Evolutionary conservation across 2,329 filamentous ascomycete species (phyloP).

Genomic region (Chaetomium sp.): DNA sequence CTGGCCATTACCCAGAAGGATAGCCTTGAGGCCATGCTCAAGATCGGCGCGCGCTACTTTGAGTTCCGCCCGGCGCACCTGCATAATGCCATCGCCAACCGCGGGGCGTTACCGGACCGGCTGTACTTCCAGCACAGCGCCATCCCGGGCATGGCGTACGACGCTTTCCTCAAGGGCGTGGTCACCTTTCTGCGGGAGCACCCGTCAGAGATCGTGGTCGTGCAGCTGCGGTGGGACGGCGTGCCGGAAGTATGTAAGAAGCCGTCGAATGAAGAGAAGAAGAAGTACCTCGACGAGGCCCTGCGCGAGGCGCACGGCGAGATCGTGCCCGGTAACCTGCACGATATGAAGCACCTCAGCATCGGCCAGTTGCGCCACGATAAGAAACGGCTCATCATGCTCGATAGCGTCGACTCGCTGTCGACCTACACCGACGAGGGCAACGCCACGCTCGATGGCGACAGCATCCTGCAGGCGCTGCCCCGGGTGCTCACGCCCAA

Average conservation of each 20-base stretch:
- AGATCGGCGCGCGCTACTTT: conserved; percentile 44
- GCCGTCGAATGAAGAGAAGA: conserved; percentile 36
- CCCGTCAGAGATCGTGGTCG: conserved; percentile 40
- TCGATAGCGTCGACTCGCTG: conserved; percentile 33
- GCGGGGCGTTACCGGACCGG: conserved; percentile 35
- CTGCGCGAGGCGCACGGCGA: conserved; percentile 25
- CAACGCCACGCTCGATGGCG: conserved; percentile 36
- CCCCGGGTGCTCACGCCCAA: conserved; percentile 28
- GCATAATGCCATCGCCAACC: conserved; percentile 34
- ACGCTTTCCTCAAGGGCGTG: conserved; percentile 35
- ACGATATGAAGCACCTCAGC: conserved; percentile 29
- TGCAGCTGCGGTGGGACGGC: conserved; percentile 46
- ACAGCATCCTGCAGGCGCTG: conserved; percentile 34
- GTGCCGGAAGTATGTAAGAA: conserved; percentile 40
- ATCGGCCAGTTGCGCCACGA: conserved; percentile 32
- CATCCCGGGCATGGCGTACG: conserved; percentile 44
- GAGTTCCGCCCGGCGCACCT: conserved; percentile 46
- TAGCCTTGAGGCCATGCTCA: conserved; percentile 36
- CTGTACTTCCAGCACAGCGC: conserved; percentile 46
- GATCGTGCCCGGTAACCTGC: conserved; percentile 27
- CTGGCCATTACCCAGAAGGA: conserved; percentile 48
- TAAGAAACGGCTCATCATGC: conserved; percentile 33
- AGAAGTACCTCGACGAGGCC: conserved; percentile 32
- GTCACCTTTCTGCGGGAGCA: conserved; percentile 37
- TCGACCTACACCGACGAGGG: conserved; percentile 36